Percentiles rank a stretch among this genome's conserved stretches.
Conservation (phyloP, 768 basidiomycete genomes). For the Cyclocybe cylindracea region DNA sequence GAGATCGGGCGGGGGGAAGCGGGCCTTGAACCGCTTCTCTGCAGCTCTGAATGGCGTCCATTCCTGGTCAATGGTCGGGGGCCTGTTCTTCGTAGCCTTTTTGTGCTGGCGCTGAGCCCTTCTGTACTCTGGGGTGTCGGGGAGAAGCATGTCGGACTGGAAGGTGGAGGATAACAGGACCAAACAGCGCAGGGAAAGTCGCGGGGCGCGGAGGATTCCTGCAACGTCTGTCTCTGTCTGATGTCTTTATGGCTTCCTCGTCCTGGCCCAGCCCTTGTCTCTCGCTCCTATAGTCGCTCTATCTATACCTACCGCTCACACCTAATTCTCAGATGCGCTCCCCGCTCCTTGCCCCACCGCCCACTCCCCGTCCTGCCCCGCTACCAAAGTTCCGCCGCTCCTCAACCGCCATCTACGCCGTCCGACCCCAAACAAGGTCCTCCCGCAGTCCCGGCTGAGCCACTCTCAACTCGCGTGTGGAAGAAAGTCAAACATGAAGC, state of each 20-base stretch:
- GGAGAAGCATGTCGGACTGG: conserved; percentile 41
- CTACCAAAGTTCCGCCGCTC: conserved; percentile 29
- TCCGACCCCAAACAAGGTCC: conserved; percentile 49
- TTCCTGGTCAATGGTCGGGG: conserved; percentile 40
- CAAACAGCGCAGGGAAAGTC: conserved; percentile 26
- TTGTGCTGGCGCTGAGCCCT: conserved; percentile 55
- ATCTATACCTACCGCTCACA: conserved; percentile 26
- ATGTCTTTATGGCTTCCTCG: conserved; percentile 85
- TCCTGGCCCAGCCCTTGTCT: conserved; percentile 41
- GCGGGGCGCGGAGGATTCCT: not conserved
- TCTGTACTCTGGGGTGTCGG: conserved; percentile 55
- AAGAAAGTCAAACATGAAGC: conserved; percentile 95
- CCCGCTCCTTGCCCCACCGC: conserved; percentile 15
- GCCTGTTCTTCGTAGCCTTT: conserved; percentile 61
- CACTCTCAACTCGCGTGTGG: conserved; percentile 72
- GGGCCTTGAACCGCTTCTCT: conserved; percentile 80
- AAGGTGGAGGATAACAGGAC: conserved; percentile 21
- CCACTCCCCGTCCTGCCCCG: conserved; percentile 23
- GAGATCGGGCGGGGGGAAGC: conserved; percentile 78
- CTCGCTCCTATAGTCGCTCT: conserved; percentile 38
- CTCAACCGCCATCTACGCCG: conserved; percentile 22
- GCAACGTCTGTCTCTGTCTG: conserved; percentile 8
- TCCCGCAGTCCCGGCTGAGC: conserved; percentile 40
- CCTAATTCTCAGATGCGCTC: conserved; percentile 19
- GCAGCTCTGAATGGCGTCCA: conserved; percentile 79